Evolutionary conservation across 2,329 filamentous ascomycete genomes (phyloP).

Genomic region (Fusarium sulawesiense): DNA sequence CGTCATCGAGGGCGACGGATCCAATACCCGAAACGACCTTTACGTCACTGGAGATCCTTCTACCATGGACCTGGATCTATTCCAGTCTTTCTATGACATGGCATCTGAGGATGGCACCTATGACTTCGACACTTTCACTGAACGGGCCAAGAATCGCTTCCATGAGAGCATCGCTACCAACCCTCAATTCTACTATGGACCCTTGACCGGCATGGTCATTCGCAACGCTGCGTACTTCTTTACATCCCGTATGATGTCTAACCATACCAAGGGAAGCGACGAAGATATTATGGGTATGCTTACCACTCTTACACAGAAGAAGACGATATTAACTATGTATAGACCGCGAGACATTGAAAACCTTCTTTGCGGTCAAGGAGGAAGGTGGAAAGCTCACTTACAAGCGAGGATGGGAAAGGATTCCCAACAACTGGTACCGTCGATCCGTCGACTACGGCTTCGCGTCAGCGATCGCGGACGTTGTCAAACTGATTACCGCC

Average conservation of each 20-base stretch:
- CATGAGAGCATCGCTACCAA: slow-evolving; percentile 6
- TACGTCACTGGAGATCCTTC: slow-evolving; percentile 25
- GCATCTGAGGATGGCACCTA: slow-evolving; percentile 15
- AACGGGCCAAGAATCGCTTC: slow-evolving; percentile 13
- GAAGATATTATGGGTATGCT: slow-evolving; percentile 1
- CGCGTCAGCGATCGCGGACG: background rate
- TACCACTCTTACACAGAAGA: fast-evolving
- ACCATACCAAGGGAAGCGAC: slow-evolving; percentile 12
- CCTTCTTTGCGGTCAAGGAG: slow-evolving; percentile 12
- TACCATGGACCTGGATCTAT: slow-evolving; percentile 4
- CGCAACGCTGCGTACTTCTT: slow-evolving; percentile 23
- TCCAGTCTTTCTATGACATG: slow-evolving; percentile 18
- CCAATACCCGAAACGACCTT: slow-evolving; percentile 16
- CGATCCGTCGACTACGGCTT: slow-evolving; percentile 9
- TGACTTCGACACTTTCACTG: slow-evolving; percentile 12
- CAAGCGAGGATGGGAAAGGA: slow-evolving; percentile 24
- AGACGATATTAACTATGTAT: fast-evolving
- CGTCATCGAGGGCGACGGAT: slow-evolving; percentile 25
- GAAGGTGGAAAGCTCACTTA: slow-evolving; percentile 9
- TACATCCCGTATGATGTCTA: slow-evolving; percentile 10
- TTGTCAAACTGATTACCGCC: slow-evolving; percentile 4
- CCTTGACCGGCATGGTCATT: slow-evolving; percentile 22
- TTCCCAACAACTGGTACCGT: slow-evolving; percentile 26
- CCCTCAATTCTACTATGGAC: slow-evolving; percentile 28
- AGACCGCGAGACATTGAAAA: slow-evolving; percentile 14